A percentile compares a stretch with the other conserved stretches of the same genome.
Conservation (phyloP, 345 rosid species). For the Leavenworthia alabamica region DNA sequence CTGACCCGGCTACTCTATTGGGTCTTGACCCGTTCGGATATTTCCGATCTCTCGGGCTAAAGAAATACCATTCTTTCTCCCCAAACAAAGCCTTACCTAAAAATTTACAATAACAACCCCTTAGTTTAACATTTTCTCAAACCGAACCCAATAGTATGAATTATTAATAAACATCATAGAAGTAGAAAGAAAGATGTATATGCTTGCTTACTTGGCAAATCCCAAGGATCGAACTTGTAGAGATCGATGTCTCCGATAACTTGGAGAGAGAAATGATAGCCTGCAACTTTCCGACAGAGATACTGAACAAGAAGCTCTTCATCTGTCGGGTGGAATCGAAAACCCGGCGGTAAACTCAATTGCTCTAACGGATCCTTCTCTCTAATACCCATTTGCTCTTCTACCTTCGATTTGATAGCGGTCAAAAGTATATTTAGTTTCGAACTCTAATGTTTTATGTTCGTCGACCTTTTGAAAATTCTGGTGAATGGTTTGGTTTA, state of each 20-base stretch:
- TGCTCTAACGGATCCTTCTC: constrained; percentile 68
- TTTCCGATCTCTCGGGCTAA: constrained; percentile 76
- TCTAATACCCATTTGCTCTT: constrained; percentile 48
- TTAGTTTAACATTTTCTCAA: background rate
- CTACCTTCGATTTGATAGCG: background rate
- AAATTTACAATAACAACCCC: background rate
- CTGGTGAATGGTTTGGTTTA: background rate
- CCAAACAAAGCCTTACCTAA: constrained; percentile 69
- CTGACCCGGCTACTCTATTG: constrained; percentile 84
- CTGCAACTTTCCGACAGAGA: constrained; percentile 76
- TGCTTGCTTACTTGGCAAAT: constrained; percentile 77
- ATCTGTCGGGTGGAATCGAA: constrained; percentile 86
- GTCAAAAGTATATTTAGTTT: background rate
- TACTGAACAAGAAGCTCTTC: constrained; percentile 95
- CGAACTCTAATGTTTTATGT: background rate
- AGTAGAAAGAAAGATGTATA: background rate
- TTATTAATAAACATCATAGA: no score
- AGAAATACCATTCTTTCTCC: constrained; percentile 63
- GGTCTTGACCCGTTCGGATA: constrained; percentile 97
- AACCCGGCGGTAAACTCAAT: constrained; percentile 90
- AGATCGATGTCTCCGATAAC: constrained; percentile 85
- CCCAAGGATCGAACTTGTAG: constrained; percentile 96
- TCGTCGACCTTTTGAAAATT: constrained; percentile 9
- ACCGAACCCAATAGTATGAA: background rate
- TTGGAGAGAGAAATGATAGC: constrained; percentile 51